These are phyloP conservation scores for Eleusine indica DNA, from an alignment of 176 grass and related monocot species.

Conservation along the genomic window DNA sequence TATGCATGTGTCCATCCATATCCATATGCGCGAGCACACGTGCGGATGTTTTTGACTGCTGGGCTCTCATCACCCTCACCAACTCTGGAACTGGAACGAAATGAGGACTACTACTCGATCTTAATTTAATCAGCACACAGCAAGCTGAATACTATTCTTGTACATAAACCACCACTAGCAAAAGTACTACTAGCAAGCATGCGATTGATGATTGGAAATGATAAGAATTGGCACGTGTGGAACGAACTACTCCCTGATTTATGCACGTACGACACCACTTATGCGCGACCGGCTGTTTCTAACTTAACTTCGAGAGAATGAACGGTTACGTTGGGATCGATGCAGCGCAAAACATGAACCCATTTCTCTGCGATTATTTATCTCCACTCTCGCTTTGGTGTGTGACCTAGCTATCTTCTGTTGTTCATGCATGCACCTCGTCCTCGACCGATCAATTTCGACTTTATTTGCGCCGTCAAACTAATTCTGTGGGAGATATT, in stretches of 20 bases:
- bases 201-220: not conserved
- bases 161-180: not conserved
- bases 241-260: too few species aligned
- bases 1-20: too few species aligned
- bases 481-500: not conserved
- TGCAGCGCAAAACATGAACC: not conserved
- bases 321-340: not conserved
- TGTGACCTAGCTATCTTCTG: not conserved
- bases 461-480: not conserved
- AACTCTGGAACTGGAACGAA: not conserved
- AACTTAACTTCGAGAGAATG: too few species aligned
- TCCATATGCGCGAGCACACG: not conserved
- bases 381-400: not conserved
- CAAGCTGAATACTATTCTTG: not conserved
- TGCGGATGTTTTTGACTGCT: constrained; percentile 10
- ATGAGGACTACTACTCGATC: not conserved
- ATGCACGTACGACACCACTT: not conserved
- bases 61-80: too few species aligned
- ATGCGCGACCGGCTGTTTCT: not conserved
- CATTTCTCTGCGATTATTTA: not conserved
- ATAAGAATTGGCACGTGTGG: too few species aligned
- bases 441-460: not conserved
- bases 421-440: too few species aligned
- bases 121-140: not conserved
- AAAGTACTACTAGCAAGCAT: too few species aligned